Percentiles rank a stretch among this genome's conserved stretches.
These are phyloP conservation scores for Acanthamoeba healyi DNA, from an alignment of 208 protist genomes.

Conservation along the genomic window DNA sequence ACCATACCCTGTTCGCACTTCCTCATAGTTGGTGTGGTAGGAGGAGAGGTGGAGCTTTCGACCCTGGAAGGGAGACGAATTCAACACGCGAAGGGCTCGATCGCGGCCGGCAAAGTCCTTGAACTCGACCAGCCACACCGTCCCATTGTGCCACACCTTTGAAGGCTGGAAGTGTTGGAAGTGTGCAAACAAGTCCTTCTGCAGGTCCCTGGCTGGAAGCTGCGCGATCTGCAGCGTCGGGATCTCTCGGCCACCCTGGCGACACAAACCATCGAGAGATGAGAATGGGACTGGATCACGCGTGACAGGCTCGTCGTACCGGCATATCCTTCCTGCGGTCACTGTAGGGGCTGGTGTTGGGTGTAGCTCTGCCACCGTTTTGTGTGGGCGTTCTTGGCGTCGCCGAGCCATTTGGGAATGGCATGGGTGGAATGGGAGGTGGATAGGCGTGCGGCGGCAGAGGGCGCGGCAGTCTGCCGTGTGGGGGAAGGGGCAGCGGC, in stretches of 20 bases:
- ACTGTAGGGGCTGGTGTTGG: slow-evolving; percentile 11
- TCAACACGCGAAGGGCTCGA: slow-evolving; percentile 22
- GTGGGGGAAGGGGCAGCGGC: not conserved
- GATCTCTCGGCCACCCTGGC: slow-evolving; percentile 18
- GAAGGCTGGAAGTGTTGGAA: slow-evolving; percentile 55
- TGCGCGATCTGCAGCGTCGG: slow-evolving; percentile 48
- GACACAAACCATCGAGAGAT: not conserved
- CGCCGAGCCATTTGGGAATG: not conserved
- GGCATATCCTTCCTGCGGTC: not conserved
- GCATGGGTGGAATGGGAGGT: not conserved
- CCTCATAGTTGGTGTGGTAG: slow-evolving; percentile 17
- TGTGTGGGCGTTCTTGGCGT: not conserved
- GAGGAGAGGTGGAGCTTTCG: slow-evolving; percentile 19
- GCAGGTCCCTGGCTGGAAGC: slow-evolving; percentile 23
- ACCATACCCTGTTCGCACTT: not conserved
- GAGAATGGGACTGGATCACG: too few relatives aligned
- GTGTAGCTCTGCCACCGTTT: not conserved
- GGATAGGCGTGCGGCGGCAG: not conserved
- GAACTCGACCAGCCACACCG: slow-evolving; percentile 49
- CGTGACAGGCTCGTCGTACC: too few relatives aligned
- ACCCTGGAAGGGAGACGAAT: slow-evolving; percentile 46
- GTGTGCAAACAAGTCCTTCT: slow-evolving; percentile 44
- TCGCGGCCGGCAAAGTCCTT: slow-evolving; percentile 3
- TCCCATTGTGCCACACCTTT: slow-evolving; percentile 57
- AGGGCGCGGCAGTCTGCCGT: not conserved